phyloP scores from a whole-genome alignment of 306 rosid genomes.

The Crataegus laevigata region DNA sequence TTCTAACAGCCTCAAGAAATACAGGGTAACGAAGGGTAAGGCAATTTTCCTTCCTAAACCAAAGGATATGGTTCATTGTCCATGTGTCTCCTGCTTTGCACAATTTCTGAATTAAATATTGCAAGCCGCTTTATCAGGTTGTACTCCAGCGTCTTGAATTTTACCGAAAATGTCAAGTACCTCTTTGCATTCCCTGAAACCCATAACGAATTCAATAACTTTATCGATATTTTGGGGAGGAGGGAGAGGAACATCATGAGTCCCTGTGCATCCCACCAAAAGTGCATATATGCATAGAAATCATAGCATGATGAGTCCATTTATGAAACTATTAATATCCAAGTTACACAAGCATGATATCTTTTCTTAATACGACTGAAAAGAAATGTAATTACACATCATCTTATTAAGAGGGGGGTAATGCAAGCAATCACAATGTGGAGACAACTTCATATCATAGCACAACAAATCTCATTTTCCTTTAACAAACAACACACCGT shows the following conservation, averaged over 20 bases:
- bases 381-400: neutral
- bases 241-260: neutral
- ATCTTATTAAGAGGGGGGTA: neutral
- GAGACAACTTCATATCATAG: neutral
- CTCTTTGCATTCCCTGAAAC: slow-evolving; percentile 60
- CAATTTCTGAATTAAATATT: slow-evolving; percentile 69
- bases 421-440: neutral
- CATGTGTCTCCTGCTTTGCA: slow-evolving; percentile 43
- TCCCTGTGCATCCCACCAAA: neutral
- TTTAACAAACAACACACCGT: neutral
- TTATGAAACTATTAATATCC: neutral
- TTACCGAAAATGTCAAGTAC: slow-evolving; percentile 63
- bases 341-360: neutral
- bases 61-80: slow-evolving; percentile 46
- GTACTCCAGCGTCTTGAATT: slow-evolving; percentile 73
- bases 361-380: neutral
- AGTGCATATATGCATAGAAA: neutral
- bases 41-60: slow-evolving; percentile 59
- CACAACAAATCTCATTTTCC: neutral
- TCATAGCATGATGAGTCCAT: neutral
- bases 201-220: slow-evolving; percentile 10
- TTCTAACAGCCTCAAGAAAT: slow-evolving; percentile 47
- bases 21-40: slow-evolving; percentile 67
- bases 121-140: slow-evolving; percentile 85
- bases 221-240: neutral